A percentile compares a stretch with the other conserved stretches of the same genome.
Conservation (phyloP, 1,284 basidiomycete genomes). For the Athelia sp. region DNA sequence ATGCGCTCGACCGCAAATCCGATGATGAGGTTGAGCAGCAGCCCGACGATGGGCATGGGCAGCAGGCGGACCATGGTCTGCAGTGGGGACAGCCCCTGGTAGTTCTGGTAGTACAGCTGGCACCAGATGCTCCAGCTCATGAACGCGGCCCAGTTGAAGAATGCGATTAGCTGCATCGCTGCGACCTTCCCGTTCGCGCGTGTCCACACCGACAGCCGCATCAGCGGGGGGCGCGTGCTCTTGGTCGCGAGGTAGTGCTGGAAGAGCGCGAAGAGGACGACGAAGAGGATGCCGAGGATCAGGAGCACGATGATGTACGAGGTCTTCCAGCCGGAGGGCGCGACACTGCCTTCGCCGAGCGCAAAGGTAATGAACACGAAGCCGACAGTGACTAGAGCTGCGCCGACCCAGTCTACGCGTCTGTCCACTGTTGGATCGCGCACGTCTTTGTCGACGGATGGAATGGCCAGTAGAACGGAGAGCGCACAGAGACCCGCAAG, state of each 20-base stretch:
- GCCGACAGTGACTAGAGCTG: slow-evolving; percentile 69
- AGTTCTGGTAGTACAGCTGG: slow-evolving; percentile 4
- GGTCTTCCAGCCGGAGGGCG: slow-evolving; percentile 68
- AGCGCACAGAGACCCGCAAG: slow-evolving; percentile 44
- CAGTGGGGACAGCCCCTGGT: slow-evolving; percentile 20
- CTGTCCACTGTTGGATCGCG: slow-evolving; percentile 39
- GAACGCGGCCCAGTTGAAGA: slow-evolving; percentile 69
- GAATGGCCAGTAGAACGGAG: slow-evolving; percentile 42
- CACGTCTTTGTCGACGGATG: slow-evolving; percentile 51
- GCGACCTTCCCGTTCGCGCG: slow-evolving; percentile 64
- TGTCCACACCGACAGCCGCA: slow-evolving; percentile 67
- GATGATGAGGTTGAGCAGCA: slow-evolving; percentile 33
- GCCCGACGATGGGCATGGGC: slow-evolving; percentile 32
- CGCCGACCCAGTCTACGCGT: slow-evolving; percentile 82
- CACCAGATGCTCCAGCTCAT: slow-evolving; percentile 48
- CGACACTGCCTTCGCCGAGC: slow-evolving; percentile 69
- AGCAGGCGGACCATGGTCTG: slow-evolving; percentile 43
- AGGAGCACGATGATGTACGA: slow-evolving; percentile 60
- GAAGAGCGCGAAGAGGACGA: slow-evolving; percentile 64
- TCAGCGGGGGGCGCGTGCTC: slow-evolving; percentile 61
- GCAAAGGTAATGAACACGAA: slow-evolving; percentile 79
- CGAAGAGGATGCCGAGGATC: slow-evolving; percentile 54
- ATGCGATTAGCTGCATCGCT: slow-evolving; percentile 62
- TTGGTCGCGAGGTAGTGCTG: slow-evolving; percentile 49
- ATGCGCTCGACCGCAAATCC: slow-evolving; percentile 26